Evolutionary conservation across 257 asterid species (phyloP), one percentile per base, ranked within the genome.

Genomic region (Prunella vulgaris): DNA sequence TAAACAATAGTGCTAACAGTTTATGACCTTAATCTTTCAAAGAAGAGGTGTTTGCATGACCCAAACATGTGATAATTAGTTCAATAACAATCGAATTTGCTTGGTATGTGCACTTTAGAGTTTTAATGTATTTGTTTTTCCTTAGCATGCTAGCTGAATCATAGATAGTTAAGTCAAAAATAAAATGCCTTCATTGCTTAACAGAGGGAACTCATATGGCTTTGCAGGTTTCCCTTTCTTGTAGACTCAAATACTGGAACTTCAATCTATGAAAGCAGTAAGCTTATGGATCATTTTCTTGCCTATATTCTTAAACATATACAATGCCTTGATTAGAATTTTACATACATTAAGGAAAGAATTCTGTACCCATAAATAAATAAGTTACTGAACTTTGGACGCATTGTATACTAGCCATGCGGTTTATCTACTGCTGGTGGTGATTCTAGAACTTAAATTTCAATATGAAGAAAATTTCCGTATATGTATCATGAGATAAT

Each of bases 251-350:
- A 87, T 70, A 81, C 86, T 40, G 90, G 87, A 69, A 78, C 79
- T 81, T 85, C 92, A 60, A 73, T 86, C 61, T 90, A 84, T 60
- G 97, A 87, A 84, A 90, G 95, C 80, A 72, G 93, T 85, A 79
- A 82, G 94, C 73, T 54, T 56, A 64, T 40, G 10, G 37, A 42
- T 27, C 14, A 1, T 18, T 25, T 54, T 68, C 30, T 51, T 22
- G 49, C 62, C 20, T 44, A 49, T 27, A 17, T 58, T 17, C 40
- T 5, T 35, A 51, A 14, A 20, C 38, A 9, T 25, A 67, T 44
- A 22, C 37, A 35, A 28, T 52, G 57, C 12, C 46, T 22, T 12
- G 1, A 44, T 1, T 27, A 5, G 46, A 53, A 6, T 42, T 20
- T 12, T 60, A 17, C 27, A n/a, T 66, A 24, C 17, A 25, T 70